Base-by-base conservation (phyloP, 805 yeast genomes). In the Lachancea lanzarotensis region DNA sequence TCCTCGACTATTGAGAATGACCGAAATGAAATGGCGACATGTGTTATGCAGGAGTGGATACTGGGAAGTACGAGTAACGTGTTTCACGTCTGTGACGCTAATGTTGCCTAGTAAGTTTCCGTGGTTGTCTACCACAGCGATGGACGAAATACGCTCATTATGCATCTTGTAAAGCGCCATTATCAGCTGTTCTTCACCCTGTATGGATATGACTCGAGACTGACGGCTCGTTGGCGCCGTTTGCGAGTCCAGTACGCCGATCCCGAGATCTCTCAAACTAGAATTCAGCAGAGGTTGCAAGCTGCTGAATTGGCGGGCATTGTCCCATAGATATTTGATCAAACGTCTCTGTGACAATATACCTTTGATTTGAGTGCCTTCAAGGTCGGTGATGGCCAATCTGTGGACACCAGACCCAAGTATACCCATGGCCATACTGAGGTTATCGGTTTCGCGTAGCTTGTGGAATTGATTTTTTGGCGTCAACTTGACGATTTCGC, bases 351-450 rank as follows among this genome's bases (percentile, higher is more conserved):
- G 98, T 0, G 96, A 87, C 38, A 93, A 71, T 11, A 91, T 79
- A 46, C 98, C 98, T 2, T 84, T 79, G 40, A 90, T 79, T 48
- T 73, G 72, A 19, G 75, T 71, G 40, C 70, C 65, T 39, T 70
- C 73, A 15, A 68, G 64, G 58, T 79, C 71, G 18, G 83, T 74
- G 45, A 90, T 85, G 10, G 97, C 96, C 17, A 91, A 79, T 60
- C 98, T 75, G 67, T 93, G 98, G 2, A 90, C 96, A 17, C 98
- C 98, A 33, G 85, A 78, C n/a, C 97, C 98, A 49, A 91, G 71
- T 11, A 85, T 80, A 63, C 88, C 95, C 55, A 86, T 84, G 2
- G 87, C 96, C 4, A 78, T 74, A 35, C 82, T 73, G 42, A 91
- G 69, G 17, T 81, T 76, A 45, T 83, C 89, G 15, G 71, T 59